These are phyloP conservation scores for Aspergillus hiratsukae DNA, from an alignment of 2,329 filamentous ascomycete species.

Conservation along the genomic window DNA sequence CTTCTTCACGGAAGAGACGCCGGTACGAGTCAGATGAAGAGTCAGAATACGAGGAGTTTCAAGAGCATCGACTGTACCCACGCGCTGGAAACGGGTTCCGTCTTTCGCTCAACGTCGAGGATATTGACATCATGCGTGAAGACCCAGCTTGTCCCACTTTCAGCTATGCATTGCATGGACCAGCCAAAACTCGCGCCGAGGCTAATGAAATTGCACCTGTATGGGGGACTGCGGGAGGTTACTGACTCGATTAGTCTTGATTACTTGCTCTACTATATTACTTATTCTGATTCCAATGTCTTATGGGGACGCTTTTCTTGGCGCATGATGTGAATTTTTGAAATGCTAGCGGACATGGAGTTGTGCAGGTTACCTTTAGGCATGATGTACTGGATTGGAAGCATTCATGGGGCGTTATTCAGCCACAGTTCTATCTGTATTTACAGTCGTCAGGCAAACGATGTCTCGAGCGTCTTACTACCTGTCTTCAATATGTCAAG, in stretches of 20 bases:
- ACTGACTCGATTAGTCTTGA: not conserved
- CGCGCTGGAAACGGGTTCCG: conserved; percentile 59
- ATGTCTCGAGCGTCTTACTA: not conserved
- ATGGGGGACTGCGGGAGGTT: conserved; percentile 11
- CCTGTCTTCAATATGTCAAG: not conserved
- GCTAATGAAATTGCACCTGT: conserved; percentile 8
- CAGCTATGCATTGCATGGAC: conserved; percentile 43
- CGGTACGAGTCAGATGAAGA: conserved; percentile 35
- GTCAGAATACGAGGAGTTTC: conserved; percentile 42
- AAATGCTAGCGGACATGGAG: not conserved
- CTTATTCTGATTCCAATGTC: not conserved
- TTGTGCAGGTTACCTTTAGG: not conserved
- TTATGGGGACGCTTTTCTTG: not conserved
- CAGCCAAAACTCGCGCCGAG: conserved; percentile 16
- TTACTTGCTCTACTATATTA: not conserved
- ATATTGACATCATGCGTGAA: conserved; percentile 60
- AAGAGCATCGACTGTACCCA: conserved; percentile 59
- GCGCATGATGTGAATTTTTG: not conserved
- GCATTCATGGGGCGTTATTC: not conserved
- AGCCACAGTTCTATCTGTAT: not conserved
- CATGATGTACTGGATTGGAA: not conserved
- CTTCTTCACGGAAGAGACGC: conserved; percentile 11
- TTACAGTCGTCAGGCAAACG: not conserved
- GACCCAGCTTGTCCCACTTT: conserved; percentile 54
- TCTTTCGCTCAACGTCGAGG: conserved; percentile 53